phyloP scores from a whole-genome alignment of 2,329 filamentous ascomycete genomes.

The Diaporthe citriasiana region DNA sequence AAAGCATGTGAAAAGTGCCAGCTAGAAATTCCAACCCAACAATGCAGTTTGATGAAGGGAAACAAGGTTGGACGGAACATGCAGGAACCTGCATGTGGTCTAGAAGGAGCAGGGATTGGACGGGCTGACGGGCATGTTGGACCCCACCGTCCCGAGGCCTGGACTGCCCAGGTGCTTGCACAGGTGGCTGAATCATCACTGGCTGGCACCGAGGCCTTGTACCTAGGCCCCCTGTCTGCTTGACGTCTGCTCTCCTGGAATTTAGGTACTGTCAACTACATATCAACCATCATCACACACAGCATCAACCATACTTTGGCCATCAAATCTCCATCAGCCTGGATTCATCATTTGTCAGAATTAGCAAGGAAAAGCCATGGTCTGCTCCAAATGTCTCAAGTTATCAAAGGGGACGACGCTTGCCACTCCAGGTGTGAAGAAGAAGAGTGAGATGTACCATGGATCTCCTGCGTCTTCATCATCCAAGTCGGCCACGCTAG shows the following conservation, averaged over 20 bases:
- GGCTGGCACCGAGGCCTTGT: not conserved
- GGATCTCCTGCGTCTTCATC: conserved; percentile 66
- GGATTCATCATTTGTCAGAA: too few relatives aligned
- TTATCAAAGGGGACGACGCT: conserved; percentile 71
- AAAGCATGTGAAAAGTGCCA: conserved; percentile 16
- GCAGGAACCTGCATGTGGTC: conserved; percentile 16
- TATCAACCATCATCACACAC: not conserved
- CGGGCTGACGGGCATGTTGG: not conserved
- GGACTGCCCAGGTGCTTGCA: not conserved
- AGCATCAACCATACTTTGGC: not conserved
- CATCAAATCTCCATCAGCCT: not conserved
- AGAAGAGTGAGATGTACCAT: conserved; percentile 76
- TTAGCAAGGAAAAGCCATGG: conserved; percentile 60
- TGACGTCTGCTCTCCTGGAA: not conserved
- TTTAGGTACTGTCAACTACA: too few relatives aligned
- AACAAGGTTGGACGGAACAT: not conserved
- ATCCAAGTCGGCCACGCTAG: conserved; percentile 67
- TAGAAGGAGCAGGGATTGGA: not conserved
- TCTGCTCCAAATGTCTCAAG: conserved; percentile 76
- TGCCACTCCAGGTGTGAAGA: conserved; percentile 75
- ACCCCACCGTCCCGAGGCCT: not conserved
- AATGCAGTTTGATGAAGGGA: not conserved
- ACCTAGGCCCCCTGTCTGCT: not conserved
- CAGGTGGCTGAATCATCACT: not conserved
- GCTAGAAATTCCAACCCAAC: not conserved